Evolutionary conservation across 1,284 basidiomycete genomes (phyloP).

Genomic region (Leccinum subrobustum): DNA sequence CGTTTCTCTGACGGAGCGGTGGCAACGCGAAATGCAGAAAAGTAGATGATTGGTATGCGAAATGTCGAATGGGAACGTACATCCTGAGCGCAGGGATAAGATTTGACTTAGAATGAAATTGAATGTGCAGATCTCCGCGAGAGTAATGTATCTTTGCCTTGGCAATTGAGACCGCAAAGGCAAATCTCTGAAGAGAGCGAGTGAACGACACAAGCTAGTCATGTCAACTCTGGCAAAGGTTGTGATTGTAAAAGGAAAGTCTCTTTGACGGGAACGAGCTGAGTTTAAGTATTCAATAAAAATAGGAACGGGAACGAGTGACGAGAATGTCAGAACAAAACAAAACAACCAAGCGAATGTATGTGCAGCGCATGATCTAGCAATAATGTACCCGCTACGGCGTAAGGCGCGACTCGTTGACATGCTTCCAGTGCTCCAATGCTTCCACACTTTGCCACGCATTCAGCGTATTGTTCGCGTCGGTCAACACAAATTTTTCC

Average conservation of each 20-base stretch:
- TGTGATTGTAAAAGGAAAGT: not conserved
- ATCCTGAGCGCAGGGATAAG: conserved; percentile 15
- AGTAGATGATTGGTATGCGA: conserved; percentile 76
- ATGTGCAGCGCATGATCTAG: too few relatives aligned
- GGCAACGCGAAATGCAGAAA: conserved; percentile 60
- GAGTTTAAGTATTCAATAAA: too few relatives aligned
- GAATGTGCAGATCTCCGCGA: conserved; percentile 22
- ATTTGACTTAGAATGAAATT: not conserved
- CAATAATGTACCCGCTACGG: too few relatives aligned
- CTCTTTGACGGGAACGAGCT: too few relatives aligned
- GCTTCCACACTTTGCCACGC: conserved; percentile 61
- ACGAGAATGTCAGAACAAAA: not conserved
- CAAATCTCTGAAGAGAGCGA: conserved; percentile 7
- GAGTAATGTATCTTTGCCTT: conserved; percentile 20
- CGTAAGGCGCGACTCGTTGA: too few relatives aligned
- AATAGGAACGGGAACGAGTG: not conserved
- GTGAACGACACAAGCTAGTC: conserved; percentile 17
- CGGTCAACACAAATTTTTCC: conserved; percentile 52
- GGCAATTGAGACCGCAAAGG: conserved; percentile 1
- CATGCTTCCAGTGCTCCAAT: conserved; percentile 66
- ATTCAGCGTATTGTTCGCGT: conserved; percentile 57
- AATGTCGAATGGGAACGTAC: conserved; percentile 36
- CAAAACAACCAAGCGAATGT: not conserved
- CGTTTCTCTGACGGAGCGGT: conserved; percentile 55
- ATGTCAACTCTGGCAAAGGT: conserved; percentile 3